A percentile compares a stretch with the other conserved stretches of the same genome.
Evolutionary conservation across 495 filamentous ascomycete species (phyloP).

Genomic region (Penicillium verhagenii): DNA sequence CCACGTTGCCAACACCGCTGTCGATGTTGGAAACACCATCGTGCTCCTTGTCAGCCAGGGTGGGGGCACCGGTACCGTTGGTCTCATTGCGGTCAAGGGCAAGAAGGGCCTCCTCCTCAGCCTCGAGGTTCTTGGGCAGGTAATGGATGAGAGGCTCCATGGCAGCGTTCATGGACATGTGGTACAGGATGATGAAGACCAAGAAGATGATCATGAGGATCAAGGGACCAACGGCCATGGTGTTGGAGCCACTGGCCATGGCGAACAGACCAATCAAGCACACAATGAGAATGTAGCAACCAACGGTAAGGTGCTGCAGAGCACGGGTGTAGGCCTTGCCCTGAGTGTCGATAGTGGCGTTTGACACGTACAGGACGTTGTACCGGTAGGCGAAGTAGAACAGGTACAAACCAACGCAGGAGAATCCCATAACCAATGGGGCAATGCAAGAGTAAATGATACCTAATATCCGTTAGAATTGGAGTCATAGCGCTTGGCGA

Average conservation of each 20-base stretch:
- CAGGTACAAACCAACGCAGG: slow-evolving; percentile 75
- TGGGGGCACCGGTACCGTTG: slow-evolving; percentile 18
- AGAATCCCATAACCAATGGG: slow-evolving; percentile 85
- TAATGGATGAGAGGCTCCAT: slow-evolving; percentile 79
- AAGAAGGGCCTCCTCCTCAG: slow-evolving; percentile 65
- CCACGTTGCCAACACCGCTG: slow-evolving; percentile 30
- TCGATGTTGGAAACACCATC: slow-evolving; percentile 22
- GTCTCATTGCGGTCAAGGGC: slow-evolving; percentile 40
- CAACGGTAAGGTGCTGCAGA: slow-evolving; percentile 87
- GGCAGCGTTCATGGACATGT: slow-evolving; percentile 75
- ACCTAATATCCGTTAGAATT: slow-evolving; percentile 37
- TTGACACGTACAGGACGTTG: slow-evolving; percentile 90
- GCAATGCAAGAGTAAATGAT: slow-evolving; percentile 91
- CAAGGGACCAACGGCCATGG: slow-evolving; percentile 65
- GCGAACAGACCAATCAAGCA: slow-evolving; percentile 92
- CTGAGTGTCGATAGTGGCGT: slow-evolving; percentile 83
- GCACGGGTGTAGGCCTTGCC: slow-evolving; percentile 83
- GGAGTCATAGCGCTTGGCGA: slow-evolving; percentile 4
- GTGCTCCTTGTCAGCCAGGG: background rate
- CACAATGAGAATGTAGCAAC: slow-evolving; percentile 79
- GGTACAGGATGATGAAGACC: slow-evolving; percentile 77
- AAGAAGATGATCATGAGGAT: slow-evolving; percentile 82
- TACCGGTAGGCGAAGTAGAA: slow-evolving; percentile 96
- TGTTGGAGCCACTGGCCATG: slow-evolving; percentile 59
- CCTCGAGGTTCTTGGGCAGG: slow-evolving; percentile 65